These are phyloP conservation scores for Mrakia gelida DNA, from an alignment of 768 basidiomycete species.

Conservation along the genomic window DNA sequence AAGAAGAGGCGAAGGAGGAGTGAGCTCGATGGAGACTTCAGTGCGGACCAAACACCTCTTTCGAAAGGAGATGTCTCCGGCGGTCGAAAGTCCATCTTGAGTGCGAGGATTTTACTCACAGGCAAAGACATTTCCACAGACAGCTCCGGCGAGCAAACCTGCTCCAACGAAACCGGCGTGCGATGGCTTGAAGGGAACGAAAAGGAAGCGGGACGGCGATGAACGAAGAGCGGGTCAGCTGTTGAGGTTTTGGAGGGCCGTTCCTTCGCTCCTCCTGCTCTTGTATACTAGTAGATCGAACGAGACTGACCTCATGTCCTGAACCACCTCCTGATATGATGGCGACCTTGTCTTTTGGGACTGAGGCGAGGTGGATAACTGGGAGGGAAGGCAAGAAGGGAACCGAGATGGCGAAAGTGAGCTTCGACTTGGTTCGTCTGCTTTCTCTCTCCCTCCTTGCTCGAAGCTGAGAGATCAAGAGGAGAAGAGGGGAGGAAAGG, in stretches of 20 bases:
- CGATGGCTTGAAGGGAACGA: background rate
- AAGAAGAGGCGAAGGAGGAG: background rate
- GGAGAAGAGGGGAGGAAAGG: background rate
- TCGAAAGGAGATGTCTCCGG: no score
- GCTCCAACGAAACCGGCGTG: conserved; percentile 20
- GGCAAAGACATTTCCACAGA: conserved; percentile 30
- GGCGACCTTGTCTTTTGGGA: conserved; percentile 20
- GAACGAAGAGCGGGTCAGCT: background rate
- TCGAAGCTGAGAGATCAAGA: background rate
- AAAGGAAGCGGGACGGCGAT: background rate
- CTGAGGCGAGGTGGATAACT: conserved; percentile 19
- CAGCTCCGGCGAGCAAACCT: conserved; percentile 27
- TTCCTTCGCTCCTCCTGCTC: no score
- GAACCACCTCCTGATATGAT: conserved; percentile 31
- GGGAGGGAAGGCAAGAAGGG: background rate
- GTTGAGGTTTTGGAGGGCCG: background rate
- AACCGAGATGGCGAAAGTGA: background rate
- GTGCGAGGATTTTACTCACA: background rate
- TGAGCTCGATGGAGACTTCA: background rate
- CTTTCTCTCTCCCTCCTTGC: background rate
- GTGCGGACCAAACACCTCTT: background rate
- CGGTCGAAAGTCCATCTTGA: background rate
- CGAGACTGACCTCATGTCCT: conserved; percentile 12
- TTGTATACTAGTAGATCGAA: background rate
- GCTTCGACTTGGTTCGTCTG: background rate